Base-by-base conservation (phyloP, 2,329 filamentous ascomycete species). In the Scortechinia acanthostroma region DNA sequence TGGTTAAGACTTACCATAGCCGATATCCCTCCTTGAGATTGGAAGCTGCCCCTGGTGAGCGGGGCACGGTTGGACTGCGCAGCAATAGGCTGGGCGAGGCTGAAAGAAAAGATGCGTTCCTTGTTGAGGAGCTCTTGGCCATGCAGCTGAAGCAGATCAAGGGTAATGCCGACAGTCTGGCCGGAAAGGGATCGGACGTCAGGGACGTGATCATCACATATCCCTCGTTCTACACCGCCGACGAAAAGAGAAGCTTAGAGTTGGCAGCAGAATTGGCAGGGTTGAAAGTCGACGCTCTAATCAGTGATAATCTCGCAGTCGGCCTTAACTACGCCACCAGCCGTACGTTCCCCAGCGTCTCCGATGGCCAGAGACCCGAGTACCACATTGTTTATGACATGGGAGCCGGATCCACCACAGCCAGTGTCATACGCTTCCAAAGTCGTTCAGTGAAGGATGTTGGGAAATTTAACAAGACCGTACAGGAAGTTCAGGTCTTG, bases 381-480 rank as follows among this genome's bases (percentile, higher is more conserved):
- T 80, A 91, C 55, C 89, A 98, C 66, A 69, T 98, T 61, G 80
- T 98, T 22, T 98, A 93, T 58, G 93, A 98, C 60, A 97, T 98
- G 91, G 93, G 93, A 53, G 91, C 93, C 53, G 93, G 93, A 3
- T 96, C 89, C 42, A 87, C 91, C 22, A 95, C 89, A 55, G 91
- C 91, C 3, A 93, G 90, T 4, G 71, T 98, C 44, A 68, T 98
- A 60, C 86, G 83, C 56, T 95, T 98, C 68, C 91, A 96, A 63
- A 86, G 87, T 59, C 83, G 85, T 54, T 83, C 77, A 2, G 84
- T 97, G 50, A 98, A 97, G 73, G 91, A 96, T 55, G 68, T 91
- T 46, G 91, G 90, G 52, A 90, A 87, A 62, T 91, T 80, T 71
- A 97, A 96, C 74, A 97, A 97, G 77, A 96, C 90, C 1, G 70